A percentile compares a stretch with the other conserved stretches of the same genome.
phyloP scores from a whole-genome alignment of 345 rosid species.

The Melaleuca quinquenervia region DNA sequence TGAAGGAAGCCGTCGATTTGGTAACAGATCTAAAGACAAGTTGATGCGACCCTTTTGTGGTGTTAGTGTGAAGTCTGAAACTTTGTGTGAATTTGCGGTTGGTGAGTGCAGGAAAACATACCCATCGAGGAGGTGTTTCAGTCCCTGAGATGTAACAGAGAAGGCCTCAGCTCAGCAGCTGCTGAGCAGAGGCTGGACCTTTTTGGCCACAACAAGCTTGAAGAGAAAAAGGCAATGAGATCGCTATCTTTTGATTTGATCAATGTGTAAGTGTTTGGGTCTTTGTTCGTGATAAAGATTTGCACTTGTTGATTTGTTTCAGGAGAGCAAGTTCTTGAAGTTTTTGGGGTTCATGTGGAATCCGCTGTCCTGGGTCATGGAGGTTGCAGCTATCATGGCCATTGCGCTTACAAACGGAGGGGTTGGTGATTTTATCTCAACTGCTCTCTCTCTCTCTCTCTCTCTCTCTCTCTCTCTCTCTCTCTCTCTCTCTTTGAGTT shows the following conservation, averaged over 20 bases:
- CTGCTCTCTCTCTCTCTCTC: neutral
- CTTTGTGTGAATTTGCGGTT: neutral
- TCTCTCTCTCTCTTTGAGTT: neutral
- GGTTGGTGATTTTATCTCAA: constrained; percentile 30
- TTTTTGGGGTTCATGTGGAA: constrained; percentile 98
- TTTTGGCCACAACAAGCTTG: constrained; percentile 96
- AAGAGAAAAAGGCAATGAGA: constrained; percentile 60
- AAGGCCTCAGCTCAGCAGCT: constrained; percentile 64
- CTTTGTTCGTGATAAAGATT: neutral
- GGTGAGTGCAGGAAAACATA: constrained; percentile 64
- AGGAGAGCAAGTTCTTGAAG: constrained; percentile 90
- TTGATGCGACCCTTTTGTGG: constrained; percentile 2
- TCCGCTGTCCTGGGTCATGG: constrained; percentile 99
- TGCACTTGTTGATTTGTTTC: constrained; percentile 7
- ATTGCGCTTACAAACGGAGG: constrained; percentile 99
- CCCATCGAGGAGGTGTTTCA: constrained; percentile 94
- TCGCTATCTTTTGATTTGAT: neutral
- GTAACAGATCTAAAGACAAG: constrained; percentile 56
- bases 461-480: no score
- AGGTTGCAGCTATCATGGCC: constrained; percentile 98
- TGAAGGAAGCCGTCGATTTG: constrained; percentile 98
- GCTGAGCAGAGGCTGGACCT: constrained; percentile 83
- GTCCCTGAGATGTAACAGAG: constrained; percentile 87
- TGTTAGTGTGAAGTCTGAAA: neutral
- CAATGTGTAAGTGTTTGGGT: neutral